These are phyloP conservation scores for Tetragonia tetragonoides DNA, from an alignment of 148 eudicot species.

Conservation along the genomic window DNA sequence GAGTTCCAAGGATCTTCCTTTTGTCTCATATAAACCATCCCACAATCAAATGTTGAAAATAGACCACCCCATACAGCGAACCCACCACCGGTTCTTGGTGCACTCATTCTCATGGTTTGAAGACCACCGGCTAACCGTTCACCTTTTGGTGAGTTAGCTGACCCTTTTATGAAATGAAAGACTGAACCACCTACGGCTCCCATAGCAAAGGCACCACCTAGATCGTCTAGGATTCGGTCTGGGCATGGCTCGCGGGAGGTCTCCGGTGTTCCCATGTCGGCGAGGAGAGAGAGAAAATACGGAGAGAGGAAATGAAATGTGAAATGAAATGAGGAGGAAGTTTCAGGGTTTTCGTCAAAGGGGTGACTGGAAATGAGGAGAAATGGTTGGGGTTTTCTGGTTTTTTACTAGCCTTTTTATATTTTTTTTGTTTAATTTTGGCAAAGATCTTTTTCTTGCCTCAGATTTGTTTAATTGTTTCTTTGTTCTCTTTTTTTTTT, in stretches of 20 bases:
- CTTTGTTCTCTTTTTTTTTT: no score
- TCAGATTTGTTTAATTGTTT: no score
- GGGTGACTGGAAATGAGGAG: neutral
- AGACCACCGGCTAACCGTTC: constrained; percentile 52
- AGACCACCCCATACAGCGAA: constrained; percentile 81
- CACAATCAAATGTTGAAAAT: constrained; percentile 63
- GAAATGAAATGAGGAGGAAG: neutral
- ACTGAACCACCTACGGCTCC: constrained; percentile 69
- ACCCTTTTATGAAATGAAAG: constrained; percentile 67
- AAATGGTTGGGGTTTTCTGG: neutral
- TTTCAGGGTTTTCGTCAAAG: neutral
- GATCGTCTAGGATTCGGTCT: constrained; percentile 70
- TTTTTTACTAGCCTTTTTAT: neutral
- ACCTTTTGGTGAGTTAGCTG: constrained; percentile 46
- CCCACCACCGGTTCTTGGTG: constrained; percentile 59
- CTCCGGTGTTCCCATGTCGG: constrained; percentile 62
- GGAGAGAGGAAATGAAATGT: neutral
- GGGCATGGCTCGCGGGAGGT: constrained; percentile 78
- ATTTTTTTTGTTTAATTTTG: no score
- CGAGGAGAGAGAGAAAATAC: neutral
- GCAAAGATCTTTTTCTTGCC: no score
- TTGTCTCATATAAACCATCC: constrained; percentile 57
- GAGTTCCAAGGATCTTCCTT: constrained; percentile 90
- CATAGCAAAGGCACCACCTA: constrained; percentile 76
- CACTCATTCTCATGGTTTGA: constrained; percentile 55